Evolutionary conservation across 192 early-diverging fungal species (phyloP).

Genomic region (Coemansia sp.): DNA sequence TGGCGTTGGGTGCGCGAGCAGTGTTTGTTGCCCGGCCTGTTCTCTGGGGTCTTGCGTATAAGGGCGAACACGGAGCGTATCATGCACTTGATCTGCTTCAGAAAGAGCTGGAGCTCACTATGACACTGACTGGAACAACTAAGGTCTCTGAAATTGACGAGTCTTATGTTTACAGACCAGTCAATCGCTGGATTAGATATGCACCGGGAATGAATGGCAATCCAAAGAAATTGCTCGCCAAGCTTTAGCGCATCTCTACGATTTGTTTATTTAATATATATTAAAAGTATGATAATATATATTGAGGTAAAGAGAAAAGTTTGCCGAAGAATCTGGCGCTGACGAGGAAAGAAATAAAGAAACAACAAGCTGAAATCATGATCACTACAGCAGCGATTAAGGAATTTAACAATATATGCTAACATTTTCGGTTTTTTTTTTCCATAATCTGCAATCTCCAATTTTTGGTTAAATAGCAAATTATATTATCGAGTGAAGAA

Average conservation of each 20-base stretch:
- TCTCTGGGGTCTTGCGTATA: conserved; percentile 82
- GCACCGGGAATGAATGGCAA: conserved; percentile 6
- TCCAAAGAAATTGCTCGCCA: conserved; percentile 21
- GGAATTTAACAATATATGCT: too few relatives aligned
- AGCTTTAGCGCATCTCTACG: conserved; percentile 20
- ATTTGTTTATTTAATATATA: not conserved
- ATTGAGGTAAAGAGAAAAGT: too few relatives aligned
- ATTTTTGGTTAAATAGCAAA: too few relatives aligned
- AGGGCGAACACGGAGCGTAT: conserved; percentile 85
- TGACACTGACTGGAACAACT: conserved; percentile 72
- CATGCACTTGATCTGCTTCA: conserved; percentile 71
- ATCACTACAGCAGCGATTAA: too few relatives aligned
- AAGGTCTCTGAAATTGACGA: conserved; percentile 66
- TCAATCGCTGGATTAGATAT: conserved; percentile 44
- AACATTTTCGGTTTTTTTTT: not conserved
- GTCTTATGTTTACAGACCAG: conserved; percentile 47
- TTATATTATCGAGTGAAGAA: not conserved
- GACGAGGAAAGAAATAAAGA: too few relatives aligned
- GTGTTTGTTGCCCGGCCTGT: conserved; percentile 60
- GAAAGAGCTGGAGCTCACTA: conserved; percentile 83
- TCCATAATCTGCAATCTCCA: not conserved
- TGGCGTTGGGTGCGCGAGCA: conserved; percentile 91
- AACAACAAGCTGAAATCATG: too few relatives aligned
- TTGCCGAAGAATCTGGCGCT: too few relatives aligned
- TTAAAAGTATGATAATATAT: too few relatives aligned